Evolutionary conservation across 495 filamentous ascomycete species (phyloP).

Genomic region (Talaromyces trachyspermus): DNA sequence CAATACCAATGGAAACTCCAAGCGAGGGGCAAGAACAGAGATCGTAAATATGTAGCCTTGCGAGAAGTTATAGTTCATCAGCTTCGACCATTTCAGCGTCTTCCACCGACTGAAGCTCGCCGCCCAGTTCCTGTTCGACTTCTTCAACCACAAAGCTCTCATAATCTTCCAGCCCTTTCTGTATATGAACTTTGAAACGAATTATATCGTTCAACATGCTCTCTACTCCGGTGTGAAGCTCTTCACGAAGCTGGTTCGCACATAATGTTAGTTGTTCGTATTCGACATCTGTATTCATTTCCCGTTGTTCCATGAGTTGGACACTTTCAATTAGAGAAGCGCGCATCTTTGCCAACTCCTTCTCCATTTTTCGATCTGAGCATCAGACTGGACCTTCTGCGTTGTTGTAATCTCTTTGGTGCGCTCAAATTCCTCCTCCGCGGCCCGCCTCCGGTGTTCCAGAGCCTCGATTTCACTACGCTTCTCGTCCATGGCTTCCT

Average conservation of each 20-base stretch:
- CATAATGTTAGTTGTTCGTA: constrained; percentile 85
- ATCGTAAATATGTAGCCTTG: too few species aligned
- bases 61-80: neutral
- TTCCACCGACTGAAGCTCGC: constrained; percentile 25
- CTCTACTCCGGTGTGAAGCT: constrained; percentile 92
- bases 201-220: constrained; percentile 95
- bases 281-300: constrained; percentile 96
- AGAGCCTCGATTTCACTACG: constrained; percentile 83
- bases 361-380: constrained; percentile 97
- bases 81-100: constrained; percentile 14
- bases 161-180: constrained; percentile 85
- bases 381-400: constrained; percentile 78
- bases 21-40: too few species aligned
- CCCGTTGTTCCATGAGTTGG: constrained; percentile 86
- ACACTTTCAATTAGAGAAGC: constrained; percentile 77
- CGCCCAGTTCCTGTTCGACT: constrained; percentile 72
- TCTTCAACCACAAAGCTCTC: constrained; percentile 88
- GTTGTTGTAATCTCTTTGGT: constrained; percentile 82
- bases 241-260: constrained; percentile 79
- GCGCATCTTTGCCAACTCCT: constrained; percentile 89
- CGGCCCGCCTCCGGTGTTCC: constrained; percentile 74
- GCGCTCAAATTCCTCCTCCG: constrained; percentile 89
- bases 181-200: constrained; percentile 96
- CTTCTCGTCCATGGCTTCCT: constrained; percentile 93
- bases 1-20: neutral